Evolutionary conservation across 1,284 basidiomycete species (phyloP), one percentile per base, ranked within the genome.

Genomic region (Melampsora americana): DNA sequence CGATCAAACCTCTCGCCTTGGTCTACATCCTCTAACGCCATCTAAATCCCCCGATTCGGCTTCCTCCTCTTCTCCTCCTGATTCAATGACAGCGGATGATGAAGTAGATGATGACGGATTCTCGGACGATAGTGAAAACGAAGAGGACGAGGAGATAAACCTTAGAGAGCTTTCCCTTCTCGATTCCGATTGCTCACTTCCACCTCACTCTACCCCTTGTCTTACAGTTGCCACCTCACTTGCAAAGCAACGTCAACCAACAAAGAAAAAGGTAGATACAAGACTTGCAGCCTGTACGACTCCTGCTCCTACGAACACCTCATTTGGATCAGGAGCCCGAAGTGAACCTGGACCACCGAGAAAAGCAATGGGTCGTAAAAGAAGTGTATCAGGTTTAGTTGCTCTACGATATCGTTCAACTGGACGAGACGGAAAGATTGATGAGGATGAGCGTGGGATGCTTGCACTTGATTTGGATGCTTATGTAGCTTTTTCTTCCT

Each of bases 391-490:
- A 1, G 61, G 46, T 50, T 32, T 72, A 48, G 70, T 72, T 32
- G 70, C 61, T 28, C 23, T 72, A 7, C 39, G 70, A 18, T 72
- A 66, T 53, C 39, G 70, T 2, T 59, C 59, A 28, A 60, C 60
- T 14, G 62, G 62, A 26, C 39, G 16, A 18, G 69, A 70, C 23
- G 16, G 35, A 26, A 59, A 70, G 26, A 66, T 72, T 28, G 62
- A 60, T 23, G 60, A 64, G 11, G 70, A 72, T 16, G 61, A 72
- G 35, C 70, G 62, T 28, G 62, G 70, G 2, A 23, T 72, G 20
- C 35, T 72, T 39, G 70, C 70, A 18, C 48, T 72, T 20, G 70
- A 72, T 50, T 46, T 72, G 1, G 62, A 66, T 48, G 62, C 70
- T 20, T 72, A 72, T 66, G 70, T 72, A 50, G 44, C 65, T 20